Conservation (phyloP, 2,329 filamentous ascomycete species). For the Trichophyton rubrum region DNA sequence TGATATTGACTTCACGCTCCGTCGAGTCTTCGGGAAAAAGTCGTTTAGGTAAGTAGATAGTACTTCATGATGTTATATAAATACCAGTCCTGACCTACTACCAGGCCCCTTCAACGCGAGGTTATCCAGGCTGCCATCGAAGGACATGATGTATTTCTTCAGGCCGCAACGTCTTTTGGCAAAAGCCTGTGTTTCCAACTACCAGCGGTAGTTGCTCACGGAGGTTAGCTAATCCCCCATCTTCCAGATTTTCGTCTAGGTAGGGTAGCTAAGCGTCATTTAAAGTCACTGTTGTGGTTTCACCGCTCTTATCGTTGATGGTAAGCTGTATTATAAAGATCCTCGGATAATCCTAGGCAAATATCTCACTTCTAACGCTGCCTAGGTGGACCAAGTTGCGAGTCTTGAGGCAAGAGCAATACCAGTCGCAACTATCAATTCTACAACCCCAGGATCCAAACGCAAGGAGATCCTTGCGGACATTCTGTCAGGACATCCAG, state of each 20-base stretch:
- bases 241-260: not conserved
- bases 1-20: constrained; percentile 63
- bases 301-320: constrained; percentile 81
- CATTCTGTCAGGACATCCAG: constrained; percentile 75
- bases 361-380: constrained; percentile 23
- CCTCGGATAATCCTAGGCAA: too few relatives aligned
- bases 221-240: constrained; percentile 46
- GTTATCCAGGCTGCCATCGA: constrained; percentile 72
- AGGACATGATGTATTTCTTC: constrained; percentile 82
- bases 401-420: constrained; percentile 62
- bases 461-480: constrained; percentile 62
- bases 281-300: constrained; percentile 76
- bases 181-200: constrained; percentile 96
- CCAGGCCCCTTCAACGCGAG: constrained; percentile 70
- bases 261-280: constrained; percentile 15
- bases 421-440: constrained; percentile 74
- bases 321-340: constrained; percentile 40
- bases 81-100: not conserved
- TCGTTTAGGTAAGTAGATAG: constrained; percentile 50
- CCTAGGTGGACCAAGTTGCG: constrained; percentile 79
- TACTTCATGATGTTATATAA: not conserved
- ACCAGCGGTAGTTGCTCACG: constrained; percentile 75
- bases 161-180: constrained; percentile 64
- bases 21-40: constrained; percentile 59
- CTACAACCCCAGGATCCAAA: constrained; percentile 56